Conservation (phyloP, 306 rosid species). For the Vicia sativa region DNA sequence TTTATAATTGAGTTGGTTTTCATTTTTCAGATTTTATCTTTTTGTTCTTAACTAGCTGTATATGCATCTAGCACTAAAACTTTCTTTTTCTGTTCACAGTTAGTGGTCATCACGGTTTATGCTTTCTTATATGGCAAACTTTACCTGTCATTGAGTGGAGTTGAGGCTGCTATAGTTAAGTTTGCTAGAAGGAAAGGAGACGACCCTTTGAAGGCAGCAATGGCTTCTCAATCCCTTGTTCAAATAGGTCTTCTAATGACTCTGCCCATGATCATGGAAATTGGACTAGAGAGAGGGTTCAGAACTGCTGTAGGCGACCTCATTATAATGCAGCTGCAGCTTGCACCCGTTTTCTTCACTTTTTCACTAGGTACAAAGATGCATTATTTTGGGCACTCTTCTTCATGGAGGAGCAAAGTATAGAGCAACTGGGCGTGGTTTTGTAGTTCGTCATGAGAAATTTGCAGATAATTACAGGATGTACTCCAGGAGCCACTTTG, state of each 20-base stretch:
- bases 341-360: slow-evolving; percentile 92
- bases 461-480: slow-evolving; percentile 87
- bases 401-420: slow-evolving; percentile 96
- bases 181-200: slow-evolving; percentile 66
- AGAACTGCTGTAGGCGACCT: slow-evolving; percentile 77
- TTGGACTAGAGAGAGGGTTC: slow-evolving; percentile 96
- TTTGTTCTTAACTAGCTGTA: slow-evolving; percentile 26
- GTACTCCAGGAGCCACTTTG: slow-evolving; percentile 96
- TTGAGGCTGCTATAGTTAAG: slow-evolving; percentile 67
- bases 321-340: slow-evolving; percentile 90
- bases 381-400: slow-evolving; percentile 85
- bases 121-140: slow-evolving; percentile 83
- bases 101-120: slow-evolving; percentile 76
- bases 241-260: slow-evolving; percentile 88
- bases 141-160: slow-evolving; percentile 89
- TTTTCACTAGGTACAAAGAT: slow-evolving; percentile 89
- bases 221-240: slow-evolving; percentile 91
- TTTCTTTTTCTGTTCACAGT: slow-evolving; percentile 55
- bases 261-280: slow-evolving; percentile 97
- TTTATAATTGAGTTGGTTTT: slow-evolving; percentile 18
- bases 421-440: slow-evolving; percentile 99
- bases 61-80: slow-evolving; percentile 30
- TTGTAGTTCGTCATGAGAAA: slow-evolving; percentile 93
- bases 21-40: slow-evolving; percentile 26
- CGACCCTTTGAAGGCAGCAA: slow-evolving; percentile 67